A percentile compares a stretch with the other conserved stretches of the same genome.
These are phyloP conservation scores for Pythium periplocum DNA, from an alignment of 352 stramenopile species.

Conservation along the genomic window DNA sequence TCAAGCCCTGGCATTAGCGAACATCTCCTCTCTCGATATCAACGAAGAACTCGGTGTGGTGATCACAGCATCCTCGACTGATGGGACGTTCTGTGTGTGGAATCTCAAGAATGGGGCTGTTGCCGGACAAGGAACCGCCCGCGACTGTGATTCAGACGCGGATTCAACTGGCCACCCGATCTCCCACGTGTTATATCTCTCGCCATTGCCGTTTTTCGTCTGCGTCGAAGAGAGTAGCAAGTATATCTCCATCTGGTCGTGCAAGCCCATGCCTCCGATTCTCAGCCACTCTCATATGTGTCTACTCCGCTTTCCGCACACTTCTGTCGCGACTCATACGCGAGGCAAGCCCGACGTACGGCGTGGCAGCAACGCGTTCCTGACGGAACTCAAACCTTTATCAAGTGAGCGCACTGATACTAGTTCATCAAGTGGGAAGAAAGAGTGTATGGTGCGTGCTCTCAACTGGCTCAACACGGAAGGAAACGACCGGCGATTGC, in stretches of 20 bases:
- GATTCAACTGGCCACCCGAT: conserved; percentile 2
- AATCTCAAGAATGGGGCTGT: conserved; percentile 34
- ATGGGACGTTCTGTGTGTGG: conserved; percentile 42
- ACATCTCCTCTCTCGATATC: conserved; percentile 27
- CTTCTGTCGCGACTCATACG: not conserved
- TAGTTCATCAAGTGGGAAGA: too few relatives aligned
- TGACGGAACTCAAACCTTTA: conserved; percentile 16
- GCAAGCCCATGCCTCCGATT: conserved; percentile 19
- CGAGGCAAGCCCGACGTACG: not conserved
- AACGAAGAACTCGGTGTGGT: conserved; percentile 21
- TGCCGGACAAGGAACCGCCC: conserved; percentile 15
- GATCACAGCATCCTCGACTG: conserved; percentile 23
- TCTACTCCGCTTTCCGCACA: conserved; percentile 15
- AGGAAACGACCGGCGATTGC: conserved; percentile 16
- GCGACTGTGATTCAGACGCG: not conserved
- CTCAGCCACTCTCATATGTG: conserved; percentile 14
- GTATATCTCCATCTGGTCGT: conserved; percentile 36
- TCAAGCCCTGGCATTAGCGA: not conserved
- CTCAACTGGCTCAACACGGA: conserved; percentile 23
- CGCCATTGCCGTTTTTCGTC: conserved; percentile 37
- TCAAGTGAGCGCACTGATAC: too few relatives aligned
- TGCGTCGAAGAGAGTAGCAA: conserved; percentile 25
- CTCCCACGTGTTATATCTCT: conserved; percentile 26
- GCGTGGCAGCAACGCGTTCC: conserved; percentile 10
- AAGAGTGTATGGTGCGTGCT: conserved; percentile 8